Conservation (phyloP, 129 eudicot genomes). For the Cynara cardunculus region DNA sequence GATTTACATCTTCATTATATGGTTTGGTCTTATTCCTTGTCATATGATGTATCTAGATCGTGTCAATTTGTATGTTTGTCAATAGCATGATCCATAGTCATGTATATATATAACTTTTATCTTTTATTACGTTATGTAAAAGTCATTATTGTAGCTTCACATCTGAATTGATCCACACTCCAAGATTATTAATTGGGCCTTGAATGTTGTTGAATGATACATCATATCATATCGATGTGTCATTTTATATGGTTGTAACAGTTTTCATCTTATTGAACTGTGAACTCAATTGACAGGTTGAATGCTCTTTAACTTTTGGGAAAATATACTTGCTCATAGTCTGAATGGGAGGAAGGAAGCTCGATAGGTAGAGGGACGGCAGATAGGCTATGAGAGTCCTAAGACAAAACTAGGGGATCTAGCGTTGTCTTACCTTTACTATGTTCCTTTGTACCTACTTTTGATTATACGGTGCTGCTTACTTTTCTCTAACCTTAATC, state of each 20-base stretch:
- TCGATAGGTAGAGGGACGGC: background rate
- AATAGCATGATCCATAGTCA: background rate
- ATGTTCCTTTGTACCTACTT: too few relatives aligned
- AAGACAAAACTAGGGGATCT: too few relatives aligned
- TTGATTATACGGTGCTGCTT: too few relatives aligned
- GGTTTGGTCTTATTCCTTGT: background rate
- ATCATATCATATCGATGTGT: background rate
- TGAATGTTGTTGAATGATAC: background rate
- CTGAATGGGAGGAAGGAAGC: background rate
- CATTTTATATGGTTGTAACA: background rate
- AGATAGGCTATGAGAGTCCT: too few relatives aligned
- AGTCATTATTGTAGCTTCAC: background rate
- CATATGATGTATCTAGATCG: background rate
- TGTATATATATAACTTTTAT: background rate
- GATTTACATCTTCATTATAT: background rate
- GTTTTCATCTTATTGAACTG: background rate
- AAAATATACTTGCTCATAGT: background rate
- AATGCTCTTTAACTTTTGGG: conserved; percentile 6
- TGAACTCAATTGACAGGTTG: background rate
- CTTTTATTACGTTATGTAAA: background rate
- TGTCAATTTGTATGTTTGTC: background rate
- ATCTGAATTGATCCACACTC: background rate
- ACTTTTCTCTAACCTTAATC: too few relatives aligned
- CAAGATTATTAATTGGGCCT: background rate
- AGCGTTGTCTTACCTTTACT: too few relatives aligned